These are phyloP conservation scores for Xylaria sp. DNA, from an alignment of 2,329 filamentous ascomycete species.

Conservation along the genomic window DNA sequence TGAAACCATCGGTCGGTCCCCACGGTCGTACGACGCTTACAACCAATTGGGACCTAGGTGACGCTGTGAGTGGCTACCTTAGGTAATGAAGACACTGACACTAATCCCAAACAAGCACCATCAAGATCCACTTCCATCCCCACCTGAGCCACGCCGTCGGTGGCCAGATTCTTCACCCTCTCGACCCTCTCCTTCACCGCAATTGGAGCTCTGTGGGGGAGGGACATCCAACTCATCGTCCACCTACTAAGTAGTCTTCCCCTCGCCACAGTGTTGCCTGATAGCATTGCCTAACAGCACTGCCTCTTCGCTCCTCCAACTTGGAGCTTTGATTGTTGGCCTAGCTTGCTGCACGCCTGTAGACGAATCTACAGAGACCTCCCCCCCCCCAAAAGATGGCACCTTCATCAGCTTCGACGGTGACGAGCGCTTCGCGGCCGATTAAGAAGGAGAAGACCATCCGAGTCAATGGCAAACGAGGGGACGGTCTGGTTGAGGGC, in stretches of 20 bases:
- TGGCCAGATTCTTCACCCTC: conserved; percentile 20
- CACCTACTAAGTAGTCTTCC: background rate
- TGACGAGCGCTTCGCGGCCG: conserved; percentile 43
- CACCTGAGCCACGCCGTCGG: conserved; percentile 24
- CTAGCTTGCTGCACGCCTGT: background rate
- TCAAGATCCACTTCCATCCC: conserved; percentile 7
- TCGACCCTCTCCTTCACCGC: conserved; percentile 31
- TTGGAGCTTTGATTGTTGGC: background rate
- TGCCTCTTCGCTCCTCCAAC: background rate
- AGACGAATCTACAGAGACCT: background rate
- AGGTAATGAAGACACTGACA: background rate
- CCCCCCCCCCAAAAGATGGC: conserved; percentile 42
- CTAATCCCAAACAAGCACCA: conserved; percentile 23
- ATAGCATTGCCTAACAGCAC: background rate
- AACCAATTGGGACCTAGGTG: conserved; percentile 35
- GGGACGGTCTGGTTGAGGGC: conserved; percentile 31
- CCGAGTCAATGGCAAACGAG: conserved; percentile 43
- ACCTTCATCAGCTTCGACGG: conserved; percentile 45
- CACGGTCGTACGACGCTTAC: conserved; percentile 20
- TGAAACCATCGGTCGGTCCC: background rate
- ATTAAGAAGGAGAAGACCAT: conserved; percentile 43
- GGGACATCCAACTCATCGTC: background rate
- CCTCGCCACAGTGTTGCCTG: background rate
- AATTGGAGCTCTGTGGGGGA: conserved; percentile 27
- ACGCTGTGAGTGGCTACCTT: conserved; percentile 32